Base-by-base conservation (phyloP, 1,284 basidiomycete species). In the Melanopsichium pennsylvanicum region DNA sequence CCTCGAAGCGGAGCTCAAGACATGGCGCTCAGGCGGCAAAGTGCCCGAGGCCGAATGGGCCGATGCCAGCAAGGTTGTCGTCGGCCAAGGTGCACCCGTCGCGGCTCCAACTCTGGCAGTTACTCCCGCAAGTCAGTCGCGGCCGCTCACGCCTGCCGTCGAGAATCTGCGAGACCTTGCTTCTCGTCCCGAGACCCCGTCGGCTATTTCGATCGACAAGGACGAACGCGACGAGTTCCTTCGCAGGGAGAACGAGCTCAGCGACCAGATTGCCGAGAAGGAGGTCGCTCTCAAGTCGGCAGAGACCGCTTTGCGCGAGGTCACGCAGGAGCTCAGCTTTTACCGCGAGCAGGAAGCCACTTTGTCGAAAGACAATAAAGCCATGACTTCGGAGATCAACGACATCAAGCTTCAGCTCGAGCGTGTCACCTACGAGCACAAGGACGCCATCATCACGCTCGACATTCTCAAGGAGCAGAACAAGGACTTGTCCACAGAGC, bases 171-270 rank as follows among this genome's bases (percentile, higher is more conserved):
- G 89, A 36, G 79, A 81, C 18, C 83, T 86, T 11, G 88, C 89
- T 5, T 75, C 76, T 23, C 54, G 81, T 22, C 81, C 81, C 22
- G 76, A 79, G 18, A 83, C 81, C 9, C 93, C 93, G 13, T 92
- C 90, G 15, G 88, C 89, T 31, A 86, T 91, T 32, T 88, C 88
- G 12, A 81, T 97, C 74, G 93, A 96, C 70, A 93, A 94, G 85
- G 96, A 98, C 79, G 95, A 99, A 83, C 85, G 93, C 66, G 95
- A 99, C 68, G 95, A 98, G 63, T 98, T 97, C 86, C 83, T 99
- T 82, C 89, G 88, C 80, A 84, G 95, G 58, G 96, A 99, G 86
- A 98, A 98, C 79, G 95, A 99, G 82, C 86, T 99, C 57, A 93
- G 89, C 66, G 95, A 99, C 82, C 86, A 90, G 76, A 84, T 99